Evolutionary conservation across 2,329 filamentous ascomycete species (phyloP).

Genomic region (Raffaelea deltoideospora): DNA sequence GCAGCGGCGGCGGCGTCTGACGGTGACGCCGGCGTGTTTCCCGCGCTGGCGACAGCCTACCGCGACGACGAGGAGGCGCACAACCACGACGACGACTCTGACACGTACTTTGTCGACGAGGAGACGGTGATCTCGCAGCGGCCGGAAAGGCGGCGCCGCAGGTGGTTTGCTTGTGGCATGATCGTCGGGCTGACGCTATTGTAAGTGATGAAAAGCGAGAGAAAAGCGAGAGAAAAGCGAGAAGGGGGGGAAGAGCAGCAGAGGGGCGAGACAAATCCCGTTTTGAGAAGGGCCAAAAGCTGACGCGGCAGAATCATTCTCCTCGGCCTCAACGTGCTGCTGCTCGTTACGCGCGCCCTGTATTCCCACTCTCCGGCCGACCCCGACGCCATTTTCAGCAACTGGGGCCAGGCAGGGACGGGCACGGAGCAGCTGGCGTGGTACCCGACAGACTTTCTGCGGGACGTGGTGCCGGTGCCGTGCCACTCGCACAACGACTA

Average conservation of each 20-base stretch:
- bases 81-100: constrained; percentile 1
- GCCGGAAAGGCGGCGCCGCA: constrained; percentile 5
- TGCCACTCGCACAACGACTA: constrained; percentile 57
- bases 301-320: constrained; percentile 3
- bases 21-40: no score
- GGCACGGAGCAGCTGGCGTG: constrained; percentile 23
- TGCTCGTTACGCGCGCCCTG: constrained; percentile 6
- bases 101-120: constrained; percentile 6
- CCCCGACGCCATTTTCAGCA: constrained; percentile 14
- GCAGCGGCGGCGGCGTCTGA: neutral
- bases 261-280: no score
- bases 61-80: constrained; percentile 1
- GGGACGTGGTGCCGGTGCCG: constrained; percentile 18
- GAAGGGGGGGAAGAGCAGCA: no score
- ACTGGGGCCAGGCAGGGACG: constrained; percentile 22
- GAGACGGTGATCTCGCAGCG: constrained; percentile 4
- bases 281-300: no score
- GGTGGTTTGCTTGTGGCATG: constrained; percentile 17
- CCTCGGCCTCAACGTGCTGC: constrained; percentile 6
- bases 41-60: neutral
- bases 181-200: constrained; percentile 20
- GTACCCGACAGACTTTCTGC: constrained; percentile 36
- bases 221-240: no score
- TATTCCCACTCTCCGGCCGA: constrained; percentile 8
- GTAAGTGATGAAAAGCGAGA: no score